phyloP scores from a whole-genome alignment of 2,329 filamentous ascomycete genomes.

The Apiospora koreana region DNA sequence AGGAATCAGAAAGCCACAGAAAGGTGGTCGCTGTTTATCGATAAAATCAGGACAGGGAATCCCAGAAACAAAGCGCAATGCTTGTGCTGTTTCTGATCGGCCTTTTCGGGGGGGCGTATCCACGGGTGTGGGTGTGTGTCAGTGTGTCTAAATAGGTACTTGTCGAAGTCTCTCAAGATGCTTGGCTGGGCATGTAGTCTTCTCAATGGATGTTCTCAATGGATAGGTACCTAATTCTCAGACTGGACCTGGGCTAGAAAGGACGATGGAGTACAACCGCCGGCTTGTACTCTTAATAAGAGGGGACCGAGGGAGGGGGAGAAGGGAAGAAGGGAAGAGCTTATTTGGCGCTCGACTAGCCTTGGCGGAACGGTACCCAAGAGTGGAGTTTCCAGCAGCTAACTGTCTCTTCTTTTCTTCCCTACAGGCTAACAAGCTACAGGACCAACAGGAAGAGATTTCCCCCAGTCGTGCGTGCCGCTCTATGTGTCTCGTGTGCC shows the following conservation, averaged over 20 bases:
- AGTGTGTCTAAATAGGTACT: not conserved
- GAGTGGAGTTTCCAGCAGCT: not conserved
- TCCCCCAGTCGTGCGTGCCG: not conserved
- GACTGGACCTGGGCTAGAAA: not conserved
- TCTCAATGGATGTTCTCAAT: too few species aligned
- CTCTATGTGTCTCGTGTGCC: conserved; percentile 1
- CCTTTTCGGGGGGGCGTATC: not conserved
- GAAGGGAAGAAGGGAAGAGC: not conserved
- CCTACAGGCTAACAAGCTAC: not conserved
- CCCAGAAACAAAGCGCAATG: not conserved
- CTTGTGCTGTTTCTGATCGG: conserved; percentile 12
- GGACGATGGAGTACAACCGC: not conserved
- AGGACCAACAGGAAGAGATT: conserved; percentile 2
- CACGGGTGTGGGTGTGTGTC: not conserved
- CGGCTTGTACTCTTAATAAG: conserved; percentile 6
- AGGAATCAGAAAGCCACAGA: not conserved
- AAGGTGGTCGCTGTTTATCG: not conserved
- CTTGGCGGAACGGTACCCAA: conserved; percentile 8
- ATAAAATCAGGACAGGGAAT: conserved; percentile 7
- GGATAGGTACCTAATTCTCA: too few species aligned
- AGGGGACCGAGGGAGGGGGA: not conserved
- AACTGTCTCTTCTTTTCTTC: conserved; percentile 4
- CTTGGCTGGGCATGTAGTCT: too few species aligned
- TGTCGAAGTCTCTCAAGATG: too few species aligned
- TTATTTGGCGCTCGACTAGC: conserved; percentile 5